Evolutionary conservation across 805 yeast species (phyloP), one percentile per base, ranked within the genome.

Genomic region (Wickerhamiella spandovensis): DNA sequence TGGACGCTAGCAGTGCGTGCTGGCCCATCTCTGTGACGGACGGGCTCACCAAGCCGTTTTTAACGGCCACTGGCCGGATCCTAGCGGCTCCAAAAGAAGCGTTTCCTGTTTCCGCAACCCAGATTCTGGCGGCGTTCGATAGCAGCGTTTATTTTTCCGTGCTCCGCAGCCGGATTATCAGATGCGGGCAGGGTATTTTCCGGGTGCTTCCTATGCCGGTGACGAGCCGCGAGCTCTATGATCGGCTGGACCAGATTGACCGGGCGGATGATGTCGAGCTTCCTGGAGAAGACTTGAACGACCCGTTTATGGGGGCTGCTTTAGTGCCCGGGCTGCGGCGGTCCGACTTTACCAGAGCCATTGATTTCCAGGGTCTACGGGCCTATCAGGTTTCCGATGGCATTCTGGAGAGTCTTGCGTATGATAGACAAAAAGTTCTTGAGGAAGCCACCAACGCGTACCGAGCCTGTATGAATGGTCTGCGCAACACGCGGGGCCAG

Each of bases 251-350:
- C 17, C 18, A n/a, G 21, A 44, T 44, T 3, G 41, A 45, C 30
- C 17, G 20, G 4, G 48, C 42, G 9, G 48, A 46, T 23, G 48
- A 46, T 9, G 23, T 24, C 12, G 48, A 46, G 24, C 20, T 46
- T 23, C 28, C 18, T 5, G 48, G 37, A 5, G 37, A 35, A 15
- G 48, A 46, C 17, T 22, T 23, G 6, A 24, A 32, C 25, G 48
- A 46, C 22, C 48, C 44, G 7, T 24, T 17, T 15, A 39, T 46
- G 18, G 48, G 25, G 7, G 48, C 43, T 5, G 24, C 43, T 35
- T 30, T 46, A 23, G 30, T 46, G 12, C 48, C 48, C 6, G 48
- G 48, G 12, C 37, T 46, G 17, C 30, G 44, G n/a, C 24, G 43
- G 21, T 15, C 35, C 28, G 48, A 46, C 12, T 46, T 23, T 24